Evolutionary conservation across 345 rosid species (phyloP).

Genomic region (Eucalyptus polyanthemos): DNA sequence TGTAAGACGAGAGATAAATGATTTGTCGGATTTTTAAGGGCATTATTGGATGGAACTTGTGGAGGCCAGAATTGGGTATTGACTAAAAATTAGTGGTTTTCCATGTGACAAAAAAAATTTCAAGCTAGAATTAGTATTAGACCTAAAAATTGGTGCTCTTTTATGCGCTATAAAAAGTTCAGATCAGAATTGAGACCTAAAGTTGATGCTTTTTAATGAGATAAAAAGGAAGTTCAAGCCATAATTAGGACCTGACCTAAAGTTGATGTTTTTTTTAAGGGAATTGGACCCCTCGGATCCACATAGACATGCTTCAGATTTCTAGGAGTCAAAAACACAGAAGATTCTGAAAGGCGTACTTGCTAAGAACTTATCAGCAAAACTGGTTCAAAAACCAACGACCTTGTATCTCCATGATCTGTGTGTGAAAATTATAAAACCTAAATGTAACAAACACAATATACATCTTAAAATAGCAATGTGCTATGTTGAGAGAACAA

Average conservation of each 20-base stretch:
- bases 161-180: background rate
- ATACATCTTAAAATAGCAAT: background rate
- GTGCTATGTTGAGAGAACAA: conserved; percentile 2
- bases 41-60: background rate
- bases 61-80: background rate
- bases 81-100: background rate
- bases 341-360: background rate
- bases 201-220: background rate
- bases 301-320: background rate
- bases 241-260: background rate
- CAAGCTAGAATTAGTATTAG: background rate
- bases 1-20: background rate
- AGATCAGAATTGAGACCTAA: background rate
- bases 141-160: background rate
- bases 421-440: background rate
- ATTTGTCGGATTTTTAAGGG: background rate
- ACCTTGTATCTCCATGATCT: background rate
- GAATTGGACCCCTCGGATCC: background rate
- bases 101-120: background rate
- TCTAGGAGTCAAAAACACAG: background rate
- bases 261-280: background rate
- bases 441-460: background rate
- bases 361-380: background rate
- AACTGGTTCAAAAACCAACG: background rate
- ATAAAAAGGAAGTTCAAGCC: background rate